Evolutionary conservation across 306 rosid species (phyloP).

Genomic region (Neltuma alba): DNA sequence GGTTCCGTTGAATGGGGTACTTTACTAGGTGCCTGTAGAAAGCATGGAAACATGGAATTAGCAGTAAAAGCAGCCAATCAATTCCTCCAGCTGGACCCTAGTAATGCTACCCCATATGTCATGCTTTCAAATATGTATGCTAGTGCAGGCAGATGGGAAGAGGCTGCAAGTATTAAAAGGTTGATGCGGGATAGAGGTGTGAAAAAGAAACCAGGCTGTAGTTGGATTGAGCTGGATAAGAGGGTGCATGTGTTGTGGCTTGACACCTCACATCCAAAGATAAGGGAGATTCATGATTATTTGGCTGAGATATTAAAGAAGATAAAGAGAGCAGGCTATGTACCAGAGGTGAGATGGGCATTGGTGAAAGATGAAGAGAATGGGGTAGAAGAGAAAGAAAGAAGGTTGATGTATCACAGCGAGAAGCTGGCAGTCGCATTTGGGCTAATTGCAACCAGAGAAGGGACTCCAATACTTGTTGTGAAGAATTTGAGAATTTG

Average conservation of each 20-base stretch:
- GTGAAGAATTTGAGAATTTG: slow-evolving; percentile 85
- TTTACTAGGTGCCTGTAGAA: slow-evolving; percentile 82
- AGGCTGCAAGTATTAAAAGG: slow-evolving; percentile 59
- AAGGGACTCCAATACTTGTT: slow-evolving; percentile 70
- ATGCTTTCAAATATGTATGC: slow-evolving; percentile 69
- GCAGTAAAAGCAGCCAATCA: slow-evolving; percentile 74
- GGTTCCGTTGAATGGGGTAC: slow-evolving; percentile 78
- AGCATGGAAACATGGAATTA: slow-evolving; percentile 76
- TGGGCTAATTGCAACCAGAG: slow-evolving; percentile 66
- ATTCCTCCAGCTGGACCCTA: slow-evolving; percentile 66
- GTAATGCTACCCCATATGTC: slow-evolving; percentile 69
- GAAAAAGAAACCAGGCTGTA: slow-evolving; percentile 86
- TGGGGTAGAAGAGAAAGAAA: slow-evolving; percentile 67
- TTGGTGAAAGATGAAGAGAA: slow-evolving; percentile 61
- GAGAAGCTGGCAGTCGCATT: slow-evolving; percentile 80
- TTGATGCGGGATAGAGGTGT: slow-evolving; percentile 74
- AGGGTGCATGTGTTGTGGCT: slow-evolving; percentile 64
- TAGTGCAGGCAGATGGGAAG: slow-evolving; percentile 71
- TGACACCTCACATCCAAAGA: slow-evolving; percentile 81
- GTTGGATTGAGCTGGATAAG: slow-evolving; percentile 81
- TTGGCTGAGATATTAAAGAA: slow-evolving; percentile 61
- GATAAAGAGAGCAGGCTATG: slow-evolving; percentile 71
- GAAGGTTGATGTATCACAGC: slow-evolving; percentile 63
- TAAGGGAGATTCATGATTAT: slow-evolving; percentile 64
- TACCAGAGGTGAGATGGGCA: slow-evolving; percentile 66